phyloP scores from a whole-genome alignment of 306 rosid species.

The Cucumis sativus region DNA sequence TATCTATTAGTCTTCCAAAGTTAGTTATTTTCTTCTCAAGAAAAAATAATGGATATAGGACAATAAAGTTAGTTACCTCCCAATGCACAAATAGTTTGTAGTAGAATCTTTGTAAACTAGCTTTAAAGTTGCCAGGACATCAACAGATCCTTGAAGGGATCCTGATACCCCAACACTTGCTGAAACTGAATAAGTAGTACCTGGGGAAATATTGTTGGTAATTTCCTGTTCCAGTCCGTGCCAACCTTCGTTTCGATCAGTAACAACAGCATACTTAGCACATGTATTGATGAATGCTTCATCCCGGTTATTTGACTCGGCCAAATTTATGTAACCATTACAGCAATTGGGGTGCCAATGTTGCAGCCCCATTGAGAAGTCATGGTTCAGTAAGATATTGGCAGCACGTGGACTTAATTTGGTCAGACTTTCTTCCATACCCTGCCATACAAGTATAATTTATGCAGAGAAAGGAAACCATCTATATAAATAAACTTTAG shows the following conservation, averaged over 20 bases:
- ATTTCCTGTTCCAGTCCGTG: conserved; percentile 94
- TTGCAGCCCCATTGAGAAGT: conserved; percentile 65
- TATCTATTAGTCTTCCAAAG: background rate
- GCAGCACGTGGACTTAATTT: conserved; percentile 22
- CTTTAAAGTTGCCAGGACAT: conserved; percentile 76
- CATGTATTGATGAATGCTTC: conserved; percentile 13
- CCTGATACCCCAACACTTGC: conserved; percentile 77
- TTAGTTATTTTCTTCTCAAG: background rate
- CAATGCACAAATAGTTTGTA: conserved; percentile 51
- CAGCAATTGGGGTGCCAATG: conserved; percentile 72
- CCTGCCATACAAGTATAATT: conserved; percentile 28
- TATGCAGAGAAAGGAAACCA: background rate
- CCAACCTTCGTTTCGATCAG: conserved; percentile 69
- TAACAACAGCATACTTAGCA: conserved; percentile 47
- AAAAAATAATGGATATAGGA: background rate
- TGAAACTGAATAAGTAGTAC: conserved; percentile 48
- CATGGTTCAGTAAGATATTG: conserved; percentile 62
- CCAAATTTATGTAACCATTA: conserved; percentile 45
- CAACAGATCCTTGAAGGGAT: conserved; percentile 36
- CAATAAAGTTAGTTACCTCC: conserved; percentile 38
- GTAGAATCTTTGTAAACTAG: conserved; percentile 41
- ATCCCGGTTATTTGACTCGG: conserved; percentile 23
- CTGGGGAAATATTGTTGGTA: conserved; percentile 36
- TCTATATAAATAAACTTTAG: background rate
- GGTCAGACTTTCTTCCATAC: conserved; percentile 17